Base-by-base conservation (phyloP, 2,329 filamentous ascomycete genomes). In the Phyllosticta citribraziliensis region DNA sequence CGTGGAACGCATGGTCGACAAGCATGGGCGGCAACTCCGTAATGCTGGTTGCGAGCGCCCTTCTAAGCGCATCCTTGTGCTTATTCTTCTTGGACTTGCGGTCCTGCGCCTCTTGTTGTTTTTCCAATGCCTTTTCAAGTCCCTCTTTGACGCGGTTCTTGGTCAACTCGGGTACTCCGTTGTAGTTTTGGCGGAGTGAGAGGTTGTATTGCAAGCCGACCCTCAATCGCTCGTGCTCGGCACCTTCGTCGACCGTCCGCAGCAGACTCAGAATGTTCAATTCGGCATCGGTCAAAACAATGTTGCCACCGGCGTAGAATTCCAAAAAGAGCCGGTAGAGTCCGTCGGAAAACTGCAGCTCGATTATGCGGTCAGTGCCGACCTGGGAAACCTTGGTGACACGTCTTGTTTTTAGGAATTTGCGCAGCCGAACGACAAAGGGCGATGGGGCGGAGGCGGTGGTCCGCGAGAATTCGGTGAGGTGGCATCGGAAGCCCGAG, bases 301-400 rank as follows among this genome's bases (percentile, higher is more conserved):
- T 87, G 71, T 99, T 99, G 54, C 94, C 94, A 58, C 89, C 89
- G 1, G 94, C 93, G 72, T 96, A 99, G 77, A 99, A 99, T 75
- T 99, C 94, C 27, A 99, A 78, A 71, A 91, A 97, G 22, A 99
- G 74, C 52, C 88, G 82, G 71, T 95, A 97, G 67, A 87, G 82
- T 11, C 94, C 94, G 78, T 97, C 91, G 67, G 89, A 95, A 72
- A 99, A 97, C 68, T 88, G 83, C 59, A 99, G 85, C 72, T 97
- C 91, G 58, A 99, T 87, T 64, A 99, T 88, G 58, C 94, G 84
- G 73, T 99, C 94, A 2, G 92, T 97, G 56, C 94, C 94, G 57
- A 99, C 83, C 74, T 99, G 94, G 1, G 81, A 78, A 10, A 99
- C 84, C 0, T 83, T 80, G 0, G 93, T 96, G 62, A 96, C 84